phyloP scores from a whole-genome alignment of 2,329 filamentous ascomycete genomes.

The Verticillium nubilum region DNA sequence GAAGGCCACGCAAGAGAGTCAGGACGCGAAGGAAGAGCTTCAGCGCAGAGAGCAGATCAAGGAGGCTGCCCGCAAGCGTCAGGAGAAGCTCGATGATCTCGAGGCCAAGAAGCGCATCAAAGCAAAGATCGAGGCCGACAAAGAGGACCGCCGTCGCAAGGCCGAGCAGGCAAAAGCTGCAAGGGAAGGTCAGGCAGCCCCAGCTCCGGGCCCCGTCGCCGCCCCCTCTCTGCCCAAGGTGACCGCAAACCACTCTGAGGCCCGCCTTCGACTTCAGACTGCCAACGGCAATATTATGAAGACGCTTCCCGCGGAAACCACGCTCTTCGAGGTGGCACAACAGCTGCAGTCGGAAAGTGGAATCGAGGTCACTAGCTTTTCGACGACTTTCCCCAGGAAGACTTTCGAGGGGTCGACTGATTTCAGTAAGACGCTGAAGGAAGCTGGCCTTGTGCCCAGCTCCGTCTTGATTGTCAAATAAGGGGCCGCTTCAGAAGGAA shows the following conservation, averaged over 20 bases:
- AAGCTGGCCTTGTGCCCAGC: slow-evolving; percentile 84
- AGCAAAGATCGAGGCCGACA: slow-evolving; percentile 92
- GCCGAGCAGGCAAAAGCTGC: slow-evolving; percentile 80
- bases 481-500: neutral
- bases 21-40: slow-evolving; percentile 87
- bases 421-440: slow-evolving; percentile 86
- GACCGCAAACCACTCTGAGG: slow-evolving; percentile 69
- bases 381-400: slow-evolving; percentile 83
- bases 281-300: slow-evolving; percentile 73
- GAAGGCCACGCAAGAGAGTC: slow-evolving; percentile 84
- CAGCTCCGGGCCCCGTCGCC: slow-evolving; percentile 39
- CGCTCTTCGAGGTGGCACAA: slow-evolving; percentile 85
- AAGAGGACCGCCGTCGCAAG: slow-evolving; percentile 79
- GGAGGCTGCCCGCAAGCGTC: slow-evolving; percentile 77
- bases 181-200: slow-evolving; percentile 64
- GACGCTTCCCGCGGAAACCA: slow-evolving; percentile 83
- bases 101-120: slow-evolving; percentile 86
- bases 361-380: slow-evolving; percentile 67
- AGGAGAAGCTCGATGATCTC: slow-evolving; percentile 80
- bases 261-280: slow-evolving; percentile 77
- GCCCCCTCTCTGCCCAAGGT: slow-evolving; percentile 50
- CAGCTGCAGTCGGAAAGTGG: slow-evolving; percentile 68
- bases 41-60: slow-evolving; percentile 86
- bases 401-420: slow-evolving; percentile 64
- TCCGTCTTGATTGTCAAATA: slow-evolving; percentile 77